phyloP scores from a whole-genome alignment of 805 yeast genomes.

The Wickerhamomyces silvicola region DNA sequence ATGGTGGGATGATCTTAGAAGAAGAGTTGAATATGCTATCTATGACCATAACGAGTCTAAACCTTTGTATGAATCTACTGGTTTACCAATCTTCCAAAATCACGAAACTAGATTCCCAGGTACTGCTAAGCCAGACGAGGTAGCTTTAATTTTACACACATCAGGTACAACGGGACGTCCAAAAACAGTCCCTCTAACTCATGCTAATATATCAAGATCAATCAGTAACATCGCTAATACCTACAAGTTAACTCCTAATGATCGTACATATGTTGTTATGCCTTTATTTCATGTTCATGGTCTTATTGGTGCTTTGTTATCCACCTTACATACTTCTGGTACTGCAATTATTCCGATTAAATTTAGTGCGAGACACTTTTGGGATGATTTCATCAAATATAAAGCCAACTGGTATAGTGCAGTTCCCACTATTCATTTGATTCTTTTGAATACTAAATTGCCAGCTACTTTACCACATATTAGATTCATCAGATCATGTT shows the following conservation, averaged over 20 bases:
- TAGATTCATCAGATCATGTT: conserved; percentile 67
- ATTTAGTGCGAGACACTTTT: conserved; percentile 56
- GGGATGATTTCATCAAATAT: conserved; percentile 46
- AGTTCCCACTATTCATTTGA: conserved; percentile 72
- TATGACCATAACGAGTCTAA: conserved; percentile 17
- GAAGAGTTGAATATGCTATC: conserved; percentile 36
- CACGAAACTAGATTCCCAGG: conserved; percentile 31
- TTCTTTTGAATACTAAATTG: conserved; percentile 44
- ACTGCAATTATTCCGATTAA: conserved; percentile 53
- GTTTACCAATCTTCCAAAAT: conserved; percentile 26
- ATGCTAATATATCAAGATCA: conserved; percentile 53
- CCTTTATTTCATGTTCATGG: conserved; percentile 79
- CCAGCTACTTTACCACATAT: conserved; percentile 49
- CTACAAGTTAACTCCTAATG: conserved; percentile 42
- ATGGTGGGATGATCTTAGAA: conserved; percentile 35
- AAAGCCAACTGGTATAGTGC: conserved; percentile 68
- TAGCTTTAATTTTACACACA: conserved; percentile 64
- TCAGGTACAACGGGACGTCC: conserved; percentile 76
- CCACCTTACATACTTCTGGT: conserved; percentile 57
- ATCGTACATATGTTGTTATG: conserved; percentile 62
- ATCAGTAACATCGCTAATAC: conserved; percentile 54
- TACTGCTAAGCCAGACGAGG: conserved; percentile 40
- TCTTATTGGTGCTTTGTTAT: conserved; percentile 55
- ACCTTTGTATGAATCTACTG: conserved; percentile 24
- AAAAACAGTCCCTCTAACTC: conserved; percentile 68